A percentile compares a stretch with the other conserved stretches of the same genome.
These are phyloP conservation scores for Vitis hybrid DNA, from an alignment of 177 flowering plant species.

Conservation along the genomic window DNA sequence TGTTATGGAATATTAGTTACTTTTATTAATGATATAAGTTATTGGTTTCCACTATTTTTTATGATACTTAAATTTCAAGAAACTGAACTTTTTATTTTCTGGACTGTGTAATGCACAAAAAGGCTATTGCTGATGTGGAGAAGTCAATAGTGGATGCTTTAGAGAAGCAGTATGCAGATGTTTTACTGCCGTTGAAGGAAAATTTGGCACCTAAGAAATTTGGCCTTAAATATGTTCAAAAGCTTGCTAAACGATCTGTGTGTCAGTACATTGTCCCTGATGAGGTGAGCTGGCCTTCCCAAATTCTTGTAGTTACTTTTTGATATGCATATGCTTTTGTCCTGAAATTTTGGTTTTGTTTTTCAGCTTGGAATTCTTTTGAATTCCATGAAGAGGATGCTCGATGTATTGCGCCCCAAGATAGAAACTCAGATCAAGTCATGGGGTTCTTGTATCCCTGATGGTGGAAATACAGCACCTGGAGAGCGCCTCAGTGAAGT, in stretches of 20 bases:
- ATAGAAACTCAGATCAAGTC: conserved; percentile 73
- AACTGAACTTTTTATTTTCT: conserved; percentile 6
- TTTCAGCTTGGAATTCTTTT: conserved; percentile 81
- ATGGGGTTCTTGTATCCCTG: conserved; percentile 85
- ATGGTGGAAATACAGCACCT: conserved; percentile 60
- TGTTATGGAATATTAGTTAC: background rate
- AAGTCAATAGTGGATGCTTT: conserved; percentile 85
- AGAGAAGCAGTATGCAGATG: conserved; percentile 92
- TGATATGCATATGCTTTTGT: background rate
- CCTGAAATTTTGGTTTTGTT: conserved; percentile 12
- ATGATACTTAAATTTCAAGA: background rate
- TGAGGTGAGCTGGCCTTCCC: conserved; percentile 52
- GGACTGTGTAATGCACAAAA: conserved; percentile 9
- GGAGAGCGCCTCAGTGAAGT: conserved; percentile 94
- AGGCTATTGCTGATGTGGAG: conserved; percentile 93
- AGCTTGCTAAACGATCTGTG: conserved; percentile 71
- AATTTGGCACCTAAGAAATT: conserved; percentile 69
- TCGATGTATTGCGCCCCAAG: conserved; percentile 81
- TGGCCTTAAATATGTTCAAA: conserved; percentile 88
- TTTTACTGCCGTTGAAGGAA: conserved; percentile 87
- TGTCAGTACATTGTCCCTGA: conserved; percentile 61
- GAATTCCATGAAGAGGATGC: conserved; percentile 91
- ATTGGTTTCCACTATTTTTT: background rate
- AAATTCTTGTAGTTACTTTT: background rate
- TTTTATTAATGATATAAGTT: background rate